Base-by-base conservation (phyloP, 140 eudicot species). In the Oenanthe javanica region DNA sequence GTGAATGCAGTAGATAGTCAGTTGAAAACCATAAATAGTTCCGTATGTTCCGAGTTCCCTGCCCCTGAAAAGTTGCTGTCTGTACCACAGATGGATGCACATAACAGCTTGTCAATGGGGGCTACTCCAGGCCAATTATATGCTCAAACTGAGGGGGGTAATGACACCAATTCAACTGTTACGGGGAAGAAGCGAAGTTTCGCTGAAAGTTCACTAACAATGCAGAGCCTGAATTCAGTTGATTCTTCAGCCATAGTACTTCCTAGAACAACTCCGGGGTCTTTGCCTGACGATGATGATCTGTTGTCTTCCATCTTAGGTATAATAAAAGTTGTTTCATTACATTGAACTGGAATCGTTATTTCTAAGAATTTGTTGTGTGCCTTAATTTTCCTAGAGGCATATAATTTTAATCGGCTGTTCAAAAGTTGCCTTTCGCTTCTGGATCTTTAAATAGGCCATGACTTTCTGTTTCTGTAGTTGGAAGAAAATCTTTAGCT, bases 251-350 rank as follows among this genome's bases (percentile, higher is more conserved):
- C 84, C 31, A 76, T 79, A 13, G 86, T 83, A 79, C 87, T 81
- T 83, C 78, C 79, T 16, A 89, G 84, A 86, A 78, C 79, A 59
- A 82, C 90, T 8, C 80, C 77, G 12, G 96, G 82, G 82, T 79
- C 89, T 63, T 78, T 92, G 84, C 86, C 91, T 45, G 86, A 89
- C 67, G 97, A 95, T 78, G 90, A 89, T 86, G 97, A 95, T 89
- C 85, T 95, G 87, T 79, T 95, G 87, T 92, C 99, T 52, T 95
- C 99, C 69, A 95, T 95, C 80, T 88, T 95, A 90, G 99, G 99
- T 95, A 88, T 8, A 36, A 18, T 15, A 6, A 69, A 69, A 14
- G 21, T 69, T 14, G 5, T 27, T 69, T 36, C 19, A 69, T 13
- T 38, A 10, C 18, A 31, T 11, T 25, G 18, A 2, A 15, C 31